phyloP scores from a whole-genome alignment of 1,284 basidiomycete genomes.

The Apiotrichum sp. region DNA sequence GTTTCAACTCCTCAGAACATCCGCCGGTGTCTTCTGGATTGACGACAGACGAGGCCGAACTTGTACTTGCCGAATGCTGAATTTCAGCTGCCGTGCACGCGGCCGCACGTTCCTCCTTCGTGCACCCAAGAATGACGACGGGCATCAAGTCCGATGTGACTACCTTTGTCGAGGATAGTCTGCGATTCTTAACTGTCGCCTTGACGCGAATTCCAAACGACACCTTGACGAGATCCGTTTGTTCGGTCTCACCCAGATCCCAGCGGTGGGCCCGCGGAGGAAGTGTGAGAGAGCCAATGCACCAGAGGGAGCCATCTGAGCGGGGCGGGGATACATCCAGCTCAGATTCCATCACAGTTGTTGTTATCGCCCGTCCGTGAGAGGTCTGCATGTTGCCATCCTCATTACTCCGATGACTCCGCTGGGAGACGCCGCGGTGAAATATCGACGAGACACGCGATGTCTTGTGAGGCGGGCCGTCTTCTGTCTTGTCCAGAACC shows the following conservation, averaged over 20 bases:
- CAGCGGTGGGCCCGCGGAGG: conserved; percentile 29
- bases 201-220: conserved; percentile 29
- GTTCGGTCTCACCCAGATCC: conserved; percentile 35
- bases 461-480: conserved; percentile 1
- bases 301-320: conserved; percentile 17
- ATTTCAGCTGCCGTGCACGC: conserved; percentile 7
- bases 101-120: conserved; percentile 16
- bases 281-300: conserved; percentile 15
- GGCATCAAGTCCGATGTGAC: conserved; percentile 22
- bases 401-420: neutral
- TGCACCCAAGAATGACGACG: conserved; percentile 19
- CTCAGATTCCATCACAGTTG: conserved; percentile 17
- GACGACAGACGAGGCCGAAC: conserved; percentile 3
- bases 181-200: conserved; percentile 21
- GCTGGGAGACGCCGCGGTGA: neutral
- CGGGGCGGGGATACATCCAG: conserved; percentile 15
- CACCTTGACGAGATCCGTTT: conserved; percentile 24
- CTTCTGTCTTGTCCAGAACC: conserved; percentile 1
- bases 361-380: neutral
- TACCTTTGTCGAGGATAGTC: conserved; percentile 12
- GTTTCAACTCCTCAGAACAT: neutral
- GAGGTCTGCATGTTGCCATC: neutral
- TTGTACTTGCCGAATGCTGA: neutral
- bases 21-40: neutral
- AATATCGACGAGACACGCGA: conserved; percentile 5